Conservation (phyloP, 768 basidiomycete genomes). For the Termitomyces sp. region DNA sequence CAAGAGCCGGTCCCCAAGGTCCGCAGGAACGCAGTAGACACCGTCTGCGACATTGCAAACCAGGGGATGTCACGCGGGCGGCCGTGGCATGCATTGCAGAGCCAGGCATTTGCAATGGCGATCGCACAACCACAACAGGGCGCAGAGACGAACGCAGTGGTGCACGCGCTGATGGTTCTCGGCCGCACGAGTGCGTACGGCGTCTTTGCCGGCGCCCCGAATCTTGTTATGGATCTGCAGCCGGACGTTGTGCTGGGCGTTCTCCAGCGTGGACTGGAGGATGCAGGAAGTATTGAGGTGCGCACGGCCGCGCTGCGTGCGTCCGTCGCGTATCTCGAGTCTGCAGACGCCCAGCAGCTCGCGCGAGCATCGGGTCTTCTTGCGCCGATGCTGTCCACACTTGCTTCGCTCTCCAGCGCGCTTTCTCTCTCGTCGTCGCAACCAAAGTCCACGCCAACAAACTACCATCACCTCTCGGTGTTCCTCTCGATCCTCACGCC, state of each 20-base stretch:
- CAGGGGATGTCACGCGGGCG: conserved; percentile 71
- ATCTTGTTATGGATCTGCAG: conserved; percentile 74
- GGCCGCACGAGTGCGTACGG: conserved; percentile 60
- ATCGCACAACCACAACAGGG: conserved; percentile 26
- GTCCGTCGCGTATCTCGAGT: conserved; percentile 63
- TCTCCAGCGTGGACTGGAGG: conserved; percentile 67
- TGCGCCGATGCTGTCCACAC: conserved; percentile 49
- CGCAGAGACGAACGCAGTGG: no score
- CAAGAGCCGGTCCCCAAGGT: conserved; percentile 60
- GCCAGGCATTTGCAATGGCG: conserved; percentile 66
- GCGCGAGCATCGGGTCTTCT: conserved; percentile 54
- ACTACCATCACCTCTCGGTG: conserved; percentile 50
- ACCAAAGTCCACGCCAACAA: conserved; percentile 8
- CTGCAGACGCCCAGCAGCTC: conserved; percentile 44
- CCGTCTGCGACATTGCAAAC: conserved; percentile 72
- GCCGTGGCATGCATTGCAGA: conserved; percentile 81
- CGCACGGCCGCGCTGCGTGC: conserved; percentile 72
- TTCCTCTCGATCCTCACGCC: conserved; percentile 72
- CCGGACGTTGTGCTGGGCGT: conserved; percentile 65
- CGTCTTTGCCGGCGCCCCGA: conserved; percentile 72
- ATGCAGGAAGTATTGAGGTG: conserved; percentile 52
- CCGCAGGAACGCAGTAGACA: conserved; percentile 69
- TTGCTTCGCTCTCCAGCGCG: not conserved
- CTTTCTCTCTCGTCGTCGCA: not conserved
- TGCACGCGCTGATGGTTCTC: conserved; percentile 15